Conservation (phyloP, 371 early-diverging fungal genomes). For the Apophysomyces ossiformis region DNA sequence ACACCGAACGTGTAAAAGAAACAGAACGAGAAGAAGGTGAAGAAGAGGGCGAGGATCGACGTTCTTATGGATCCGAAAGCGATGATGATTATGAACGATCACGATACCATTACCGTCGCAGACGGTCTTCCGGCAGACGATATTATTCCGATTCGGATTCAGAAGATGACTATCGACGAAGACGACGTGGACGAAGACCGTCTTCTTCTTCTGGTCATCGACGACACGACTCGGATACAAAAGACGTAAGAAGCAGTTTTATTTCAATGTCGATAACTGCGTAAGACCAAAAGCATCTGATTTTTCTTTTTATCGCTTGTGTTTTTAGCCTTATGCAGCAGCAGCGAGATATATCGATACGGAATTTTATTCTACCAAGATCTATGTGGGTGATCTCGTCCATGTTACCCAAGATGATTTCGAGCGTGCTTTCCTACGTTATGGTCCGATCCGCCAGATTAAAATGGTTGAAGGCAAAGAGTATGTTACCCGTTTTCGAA, state of each 20-base stretch:
- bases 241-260: conserved; percentile 27
- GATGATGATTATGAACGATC: conserved; percentile 88
- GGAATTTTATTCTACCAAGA: conserved; percentile 60
- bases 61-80: conserved; percentile 30
- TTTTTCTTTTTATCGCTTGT: neutral
- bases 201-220: conserved; percentile 14
- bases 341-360: conserved; percentile 65
- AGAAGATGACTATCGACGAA: conserved; percentile 27
- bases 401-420: conserved; percentile 39
- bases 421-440: conserved; percentile 50
- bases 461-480: conserved; percentile 65
- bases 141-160: conserved; percentile 34
- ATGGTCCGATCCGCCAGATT: conserved; percentile 55
- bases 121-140: conserved; percentile 32
- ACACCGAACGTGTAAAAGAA: conserved; percentile 24
- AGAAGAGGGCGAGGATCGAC: conserved; percentile 39
- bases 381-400: conserved; percentile 60
- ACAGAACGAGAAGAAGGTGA: conserved; percentile 28
- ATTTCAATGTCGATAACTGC: neutral
- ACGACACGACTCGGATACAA: conserved; percentile 7
- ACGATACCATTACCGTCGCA: conserved; percentile 13
- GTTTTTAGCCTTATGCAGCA: conserved; percentile 47
- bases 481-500: conserved; percentile 18
- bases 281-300: neutral
- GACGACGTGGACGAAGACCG: conserved; percentile 21